Evolutionary conservation across 2,329 filamentous ascomycete species (phyloP), one percentile per base, ranked within the genome.

Genomic region (Chrysoporthe austroafricana): DNA sequence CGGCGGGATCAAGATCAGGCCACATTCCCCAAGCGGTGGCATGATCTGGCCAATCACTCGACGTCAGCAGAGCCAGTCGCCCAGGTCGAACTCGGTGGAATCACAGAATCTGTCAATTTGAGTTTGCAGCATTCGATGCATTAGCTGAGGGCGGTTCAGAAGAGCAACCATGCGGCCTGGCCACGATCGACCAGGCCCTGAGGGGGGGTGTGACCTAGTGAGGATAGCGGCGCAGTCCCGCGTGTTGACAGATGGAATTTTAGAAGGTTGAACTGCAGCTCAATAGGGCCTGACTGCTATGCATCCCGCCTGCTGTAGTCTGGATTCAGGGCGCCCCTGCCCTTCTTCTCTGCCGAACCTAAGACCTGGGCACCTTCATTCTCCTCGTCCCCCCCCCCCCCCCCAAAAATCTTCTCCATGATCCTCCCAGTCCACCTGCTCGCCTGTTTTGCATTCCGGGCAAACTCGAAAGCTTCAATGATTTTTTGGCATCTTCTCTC

Each of bases 1-100:
- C 13, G 62, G 58, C 63, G 13, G 64, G 63, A 34, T 57, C 44
- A 52, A 52, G 36, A 66, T 68, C 66, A 68, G 63, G 43, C 66
- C 66, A 68, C 60, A 16, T 59, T 44, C 9, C 4, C 52, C 13
- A 8, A n/a, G 9, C 1, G 36, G 66, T 68, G 66, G 66, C 63
- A 68, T 68, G 66, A 68, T 66, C 43, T 14, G 18, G 2, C 9
- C 44, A 34, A 34, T n/a, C 43, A 32, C 50, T 8, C 44, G 60
- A 26, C 39, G 44, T 62, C 44, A 62, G 43, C 60, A 52, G 32
- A 16, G 32, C 21, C 50, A 54, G 14, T 26, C 26, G 26, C 26
- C 26, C 26, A 34, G 50, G 16, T 13, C 2, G 13, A 16, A 13
- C 21, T 32, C 50, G 21, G 21, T 32, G 50, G 16, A 13, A 54